These are phyloP conservation scores for Galerina marginata DNA, from an alignment of 768 basidiomycete genomes.

Conservation along the genomic window DNA sequence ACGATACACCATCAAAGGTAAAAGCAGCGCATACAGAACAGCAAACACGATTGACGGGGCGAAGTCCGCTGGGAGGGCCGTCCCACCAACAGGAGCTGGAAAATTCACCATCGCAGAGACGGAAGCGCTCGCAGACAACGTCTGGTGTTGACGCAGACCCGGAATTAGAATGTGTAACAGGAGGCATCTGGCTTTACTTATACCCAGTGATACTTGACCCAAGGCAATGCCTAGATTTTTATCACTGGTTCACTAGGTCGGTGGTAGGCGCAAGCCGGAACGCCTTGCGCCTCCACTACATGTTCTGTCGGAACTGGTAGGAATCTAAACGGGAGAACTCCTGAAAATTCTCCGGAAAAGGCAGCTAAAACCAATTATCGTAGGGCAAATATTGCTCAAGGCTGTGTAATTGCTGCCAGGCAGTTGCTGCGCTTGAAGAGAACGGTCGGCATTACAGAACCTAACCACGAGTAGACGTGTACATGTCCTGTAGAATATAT, in stretches of 20 bases:
- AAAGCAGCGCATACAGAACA: constrained; percentile 39
- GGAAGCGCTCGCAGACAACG: neutral
- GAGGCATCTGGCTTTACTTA: neutral
- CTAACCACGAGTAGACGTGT: neutral
- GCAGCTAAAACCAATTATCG: no score
- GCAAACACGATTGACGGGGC: constrained; percentile 49
- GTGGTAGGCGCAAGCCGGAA: no score
- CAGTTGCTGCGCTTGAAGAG: neutral
- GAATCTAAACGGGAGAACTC: no score
- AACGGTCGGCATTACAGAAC: neutral
- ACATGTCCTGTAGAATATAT: neutral
- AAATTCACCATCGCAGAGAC: constrained; percentile 29
- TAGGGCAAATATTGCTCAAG: no score
- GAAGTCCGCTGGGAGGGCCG: constrained; percentile 43
- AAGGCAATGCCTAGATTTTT: neutral
- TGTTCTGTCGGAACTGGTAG: no score
- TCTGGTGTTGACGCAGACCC: neutral
- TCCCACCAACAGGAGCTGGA: constrained; percentile 52
- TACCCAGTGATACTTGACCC: neutral
- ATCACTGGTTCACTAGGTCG: no score
- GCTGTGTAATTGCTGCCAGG: no score
- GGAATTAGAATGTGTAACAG: neutral
- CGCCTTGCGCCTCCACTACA: no score
- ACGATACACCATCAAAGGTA: constrained; percentile 43
- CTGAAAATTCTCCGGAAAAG: no score